Evolutionary conservation across 1,284 basidiomycete genomes (phyloP).

Genomic region (Apiotrichum laibachii): DNA sequence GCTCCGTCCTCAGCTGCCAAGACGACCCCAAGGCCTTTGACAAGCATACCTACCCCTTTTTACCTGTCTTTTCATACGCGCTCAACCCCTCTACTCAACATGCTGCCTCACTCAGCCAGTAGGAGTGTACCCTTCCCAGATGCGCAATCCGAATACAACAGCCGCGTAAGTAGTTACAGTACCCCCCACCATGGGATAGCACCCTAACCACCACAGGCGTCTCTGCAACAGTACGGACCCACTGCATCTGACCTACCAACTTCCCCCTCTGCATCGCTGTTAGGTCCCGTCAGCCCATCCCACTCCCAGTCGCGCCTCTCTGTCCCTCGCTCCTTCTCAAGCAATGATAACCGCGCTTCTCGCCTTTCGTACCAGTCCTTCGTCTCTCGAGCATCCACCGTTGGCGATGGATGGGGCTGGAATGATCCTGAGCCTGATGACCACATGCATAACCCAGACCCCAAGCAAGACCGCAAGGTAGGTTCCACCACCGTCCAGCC

Average conservation of each 20-base stretch:
- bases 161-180: not conserved
- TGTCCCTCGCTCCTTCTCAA: conserved; percentile 7
- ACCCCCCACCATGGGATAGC: not conserved
- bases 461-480: conserved; percentile 62
- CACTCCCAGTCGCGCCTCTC: conserved; percentile 10
- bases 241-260: conserved; percentile 30
- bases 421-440: conserved; percentile 51
- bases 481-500: conserved; percentile 2
- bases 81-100: not conserved
- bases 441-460: conserved; percentile 55
- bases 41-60: not conserved
- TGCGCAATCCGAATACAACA: not conserved
- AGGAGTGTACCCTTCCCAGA: not conserved
- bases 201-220: not conserved
- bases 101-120: not conserved
- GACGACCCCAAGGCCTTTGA: no score
- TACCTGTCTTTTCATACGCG: not conserved
- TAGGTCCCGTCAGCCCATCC: conserved; percentile 20
- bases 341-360: conserved; percentile 1
- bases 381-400: conserved; percentile 6
- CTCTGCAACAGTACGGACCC: conserved; percentile 37
- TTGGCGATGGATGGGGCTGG: conserved; percentile 22
- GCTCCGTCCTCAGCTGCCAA: no score
- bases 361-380: conserved; percentile 1
- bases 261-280: conserved; percentile 27